Evolutionary conservation across 1,284 basidiomycete genomes (phyloP).

Genomic region (Fomitopsis pinicola): DNA sequence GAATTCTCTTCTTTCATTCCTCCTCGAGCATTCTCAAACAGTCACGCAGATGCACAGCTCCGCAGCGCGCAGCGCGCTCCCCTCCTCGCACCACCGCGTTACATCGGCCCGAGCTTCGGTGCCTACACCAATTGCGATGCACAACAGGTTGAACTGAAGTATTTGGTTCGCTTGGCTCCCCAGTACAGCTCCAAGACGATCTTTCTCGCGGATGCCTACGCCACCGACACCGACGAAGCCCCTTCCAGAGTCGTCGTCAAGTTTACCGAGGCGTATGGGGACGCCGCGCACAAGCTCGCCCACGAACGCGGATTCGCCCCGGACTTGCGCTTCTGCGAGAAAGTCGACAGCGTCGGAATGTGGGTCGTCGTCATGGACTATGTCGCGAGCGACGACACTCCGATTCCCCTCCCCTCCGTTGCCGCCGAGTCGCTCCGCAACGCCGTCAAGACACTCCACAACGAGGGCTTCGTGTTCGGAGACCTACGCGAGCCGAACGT

Average conservation of each 20-base stretch:
- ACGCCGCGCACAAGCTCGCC: slow-evolving; percentile 10
- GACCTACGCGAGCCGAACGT: slow-evolving; percentile 20
- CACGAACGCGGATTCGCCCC: slow-evolving; percentile 7
- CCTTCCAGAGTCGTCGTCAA: slow-evolving; percentile 10
- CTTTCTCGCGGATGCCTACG: not conserved
- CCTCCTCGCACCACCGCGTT: not conserved
- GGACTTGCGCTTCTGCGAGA: slow-evolving; percentile 7
- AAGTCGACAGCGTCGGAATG: slow-evolving; percentile 8
- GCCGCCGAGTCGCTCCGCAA: slow-evolving; percentile 1
- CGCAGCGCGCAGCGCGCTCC: not conserved
- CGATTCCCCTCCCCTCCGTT: not conserved
- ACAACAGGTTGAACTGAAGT: not conserved
- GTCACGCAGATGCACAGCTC: too few relatives aligned
- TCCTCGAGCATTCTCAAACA: too few relatives aligned
- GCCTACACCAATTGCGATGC: not conserved
- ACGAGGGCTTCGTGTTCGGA: slow-evolving; percentile 16
- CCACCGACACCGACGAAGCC: too few relatives aligned
- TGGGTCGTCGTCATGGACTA: slow-evolving; percentile 21
- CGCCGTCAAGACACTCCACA: slow-evolving; percentile 16
- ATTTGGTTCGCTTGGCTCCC: not conserved
- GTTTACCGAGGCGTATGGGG: slow-evolving; percentile 10
- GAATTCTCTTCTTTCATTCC: too few relatives aligned
- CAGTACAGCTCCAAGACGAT: not conserved
- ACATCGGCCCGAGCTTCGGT: not conserved
- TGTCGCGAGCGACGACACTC: not conserved